Evolutionary conservation across 1,284 basidiomycete genomes (phyloP), one percentile per base, ranked within the genome.

Genomic region (Ganoderma meredithae): DNA sequence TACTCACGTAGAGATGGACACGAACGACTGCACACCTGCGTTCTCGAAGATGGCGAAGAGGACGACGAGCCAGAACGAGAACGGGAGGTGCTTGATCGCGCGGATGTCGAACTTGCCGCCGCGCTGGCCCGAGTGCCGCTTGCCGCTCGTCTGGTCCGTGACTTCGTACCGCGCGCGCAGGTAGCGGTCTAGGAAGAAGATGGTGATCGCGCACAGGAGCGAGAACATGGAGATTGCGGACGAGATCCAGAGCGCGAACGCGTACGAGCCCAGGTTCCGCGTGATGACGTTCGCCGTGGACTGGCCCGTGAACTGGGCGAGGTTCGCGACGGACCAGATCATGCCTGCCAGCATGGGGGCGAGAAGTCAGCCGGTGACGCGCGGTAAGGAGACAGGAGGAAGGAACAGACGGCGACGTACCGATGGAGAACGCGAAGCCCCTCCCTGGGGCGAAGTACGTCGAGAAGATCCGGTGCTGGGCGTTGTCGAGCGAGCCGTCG

Each of bases 401-500:
- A 2, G 12, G 47, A 36, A 36, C 13, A n/a, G 47, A 52, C 10
- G 62, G n/a, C 41, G 25, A 68, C 75, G 58, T 52, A 78, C 81
- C 81, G 64, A 83, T 82, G 27, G 81, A 82, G 72, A 81, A 81
- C 15, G 81, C 83, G 62, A 82, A 82, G 19, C 83, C 83, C 39
- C 76, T 76, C 19, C 83, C 83, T 13, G 82, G 81, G 1, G 81
- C 81, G 64, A 84, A 83, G 72, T 84, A 84, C 2, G 83, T 83
- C 40, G 82, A 81, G 74, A 84, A 83, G 40, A 84, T 83, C 39
- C 82, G 77, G 69, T 84, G 83, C 72, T 84, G 83, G 8, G 83
- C 83, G 67, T 83, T 84, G 73, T 84, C 83, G 40, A 84, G 73
- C 43, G 81, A 83, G 19, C 83, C 82, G 70, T 83, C 82, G 3